Evolutionary conservation across 805 yeast genomes (phyloP).

Genomic region (Candida tibetensis): DNA sequence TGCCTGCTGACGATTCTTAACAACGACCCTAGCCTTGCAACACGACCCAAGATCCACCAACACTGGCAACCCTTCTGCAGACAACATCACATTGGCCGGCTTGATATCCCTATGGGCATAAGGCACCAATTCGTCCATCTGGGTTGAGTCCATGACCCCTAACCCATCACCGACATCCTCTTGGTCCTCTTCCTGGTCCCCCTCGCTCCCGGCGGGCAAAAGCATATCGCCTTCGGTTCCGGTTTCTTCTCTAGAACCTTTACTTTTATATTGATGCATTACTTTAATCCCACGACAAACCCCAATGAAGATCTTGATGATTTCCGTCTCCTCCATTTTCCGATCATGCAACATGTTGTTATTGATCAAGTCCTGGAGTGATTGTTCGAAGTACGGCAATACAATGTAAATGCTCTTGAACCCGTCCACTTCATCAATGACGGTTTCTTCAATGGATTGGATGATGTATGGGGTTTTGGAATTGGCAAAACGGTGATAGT

Average conservation of each 20-base stretch:
- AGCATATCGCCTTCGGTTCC: slow-evolving; percentile 24
- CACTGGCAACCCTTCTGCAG: slow-evolving; percentile 72
- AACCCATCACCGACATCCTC: slow-evolving; percentile 24
- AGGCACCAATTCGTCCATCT: slow-evolving; percentile 56
- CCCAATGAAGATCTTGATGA: slow-evolving; percentile 61
- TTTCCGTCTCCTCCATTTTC: slow-evolving; percentile 59
- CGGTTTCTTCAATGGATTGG: slow-evolving; percentile 64
- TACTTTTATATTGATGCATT: slow-evolving; percentile 62
- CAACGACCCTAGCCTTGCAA: slow-evolving; percentile 53
- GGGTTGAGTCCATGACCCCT: slow-evolving; percentile 31
- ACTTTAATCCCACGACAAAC: slow-evolving; percentile 71
- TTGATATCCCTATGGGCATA: slow-evolving; percentile 86
- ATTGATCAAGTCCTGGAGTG: slow-evolving; percentile 79
- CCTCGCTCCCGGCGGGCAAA: slow-evolving; percentile 17
- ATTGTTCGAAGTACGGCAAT: slow-evolving; percentile 70
- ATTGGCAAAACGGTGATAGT: slow-evolving; percentile 62
- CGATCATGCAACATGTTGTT: slow-evolving; percentile 54
- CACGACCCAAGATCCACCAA: slow-evolving; percentile 85
- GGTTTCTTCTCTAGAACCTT: slow-evolving; percentile 5
- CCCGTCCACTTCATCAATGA: slow-evolving; percentile 75
- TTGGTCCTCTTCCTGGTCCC: slow-evolving; percentile 19
- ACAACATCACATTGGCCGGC: slow-evolving; percentile 84
- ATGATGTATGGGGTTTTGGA: slow-evolving; percentile 63
- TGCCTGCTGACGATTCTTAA: slow-evolving; percentile 66
- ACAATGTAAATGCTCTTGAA: slow-evolving; percentile 74